These are phyloP conservation scores for Penstemon barbatus DNA, from an alignment of 257 asterid genomes.

Conservation along the genomic window DNA sequence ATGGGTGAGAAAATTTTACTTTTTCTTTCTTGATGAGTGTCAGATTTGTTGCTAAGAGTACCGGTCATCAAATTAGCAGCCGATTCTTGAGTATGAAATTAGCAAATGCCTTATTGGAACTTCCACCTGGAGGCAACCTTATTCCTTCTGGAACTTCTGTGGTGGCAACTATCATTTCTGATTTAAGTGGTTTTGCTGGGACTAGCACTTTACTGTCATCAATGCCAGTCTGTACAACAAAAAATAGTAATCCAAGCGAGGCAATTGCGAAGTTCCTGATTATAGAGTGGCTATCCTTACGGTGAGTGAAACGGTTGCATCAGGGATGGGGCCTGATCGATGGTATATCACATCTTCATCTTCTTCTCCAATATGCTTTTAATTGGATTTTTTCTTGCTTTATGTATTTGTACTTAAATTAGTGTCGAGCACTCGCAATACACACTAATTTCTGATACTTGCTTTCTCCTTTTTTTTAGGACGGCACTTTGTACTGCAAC, in stretches of 20 bases:
- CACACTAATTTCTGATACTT: neutral
- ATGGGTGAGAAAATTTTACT: constrained; percentile 14
- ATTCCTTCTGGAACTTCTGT: constrained; percentile 69
- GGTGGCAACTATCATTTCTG: constrained; percentile 65
- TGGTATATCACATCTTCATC: constrained; percentile 49
- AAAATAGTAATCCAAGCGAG: constrained; percentile 32
- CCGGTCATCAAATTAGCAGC: constrained; percentile 88
- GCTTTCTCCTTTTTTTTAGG: neutral
- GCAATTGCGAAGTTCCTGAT: constrained; percentile 39
- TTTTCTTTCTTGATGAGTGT: constrained; percentile 22
- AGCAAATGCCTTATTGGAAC: constrained; percentile 81
- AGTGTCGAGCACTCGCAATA: neutral
- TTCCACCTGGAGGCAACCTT: constrained; percentile 66
- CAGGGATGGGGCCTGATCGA: constrained; percentile 77
- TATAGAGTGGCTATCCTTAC: constrained; percentile 80
- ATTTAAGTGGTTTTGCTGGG: constrained; percentile 51
- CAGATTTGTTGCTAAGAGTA: constrained; percentile 94
- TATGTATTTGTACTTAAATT: constrained; percentile 6
- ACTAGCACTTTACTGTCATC: constrained; percentile 34
- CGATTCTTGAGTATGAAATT: constrained; percentile 93
- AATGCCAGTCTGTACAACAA: constrained; percentile 28
- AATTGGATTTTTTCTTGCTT: constrained; percentile 4
- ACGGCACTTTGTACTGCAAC: neutral
- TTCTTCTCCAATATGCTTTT: constrained; percentile 17
- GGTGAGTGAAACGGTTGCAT: constrained; percentile 91